phyloP scores from a whole-genome alignment of 75 land plant species.

The Pinus albicaulis region DNA sequence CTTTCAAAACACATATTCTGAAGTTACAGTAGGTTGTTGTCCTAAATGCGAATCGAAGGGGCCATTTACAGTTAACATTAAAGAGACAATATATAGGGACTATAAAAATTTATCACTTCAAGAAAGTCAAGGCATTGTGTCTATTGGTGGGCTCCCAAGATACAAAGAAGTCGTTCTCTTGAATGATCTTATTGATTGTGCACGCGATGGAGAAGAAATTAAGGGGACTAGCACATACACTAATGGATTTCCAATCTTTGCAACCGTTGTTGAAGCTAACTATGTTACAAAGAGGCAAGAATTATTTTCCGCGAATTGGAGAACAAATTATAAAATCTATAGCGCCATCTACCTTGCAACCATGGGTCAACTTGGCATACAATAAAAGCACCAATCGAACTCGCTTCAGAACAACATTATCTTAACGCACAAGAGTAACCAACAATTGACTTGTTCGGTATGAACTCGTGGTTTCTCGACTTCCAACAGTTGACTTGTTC shows the following conservation, averaged over 20 bases:
- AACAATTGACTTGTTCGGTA: too few species aligned
- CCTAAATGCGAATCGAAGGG: conserved; percentile 98
- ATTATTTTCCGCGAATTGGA: conserved; percentile 71
- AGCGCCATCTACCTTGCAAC: conserved; percentile 39
- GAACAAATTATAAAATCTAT: conserved; percentile 28
- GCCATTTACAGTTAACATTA: conserved; percentile 54
- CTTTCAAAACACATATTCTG: conserved; percentile 86
- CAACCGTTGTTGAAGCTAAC: conserved; percentile 49
- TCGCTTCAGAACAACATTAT: too few species aligned
- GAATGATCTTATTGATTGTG: conserved; percentile 29
- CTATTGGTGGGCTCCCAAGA: conserved; percentile 30
- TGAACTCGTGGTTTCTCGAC: too few species aligned
- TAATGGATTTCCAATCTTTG: conserved; percentile 37
- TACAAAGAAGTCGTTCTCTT: conserved; percentile 35
- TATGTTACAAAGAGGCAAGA: conserved; percentile 90
- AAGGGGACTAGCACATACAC: conserved; percentile 34
- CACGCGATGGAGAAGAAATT: conserved; percentile 27
- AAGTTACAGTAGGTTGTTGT: conserved; percentile 96
- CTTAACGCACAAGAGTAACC: too few species aligned
- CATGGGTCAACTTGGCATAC: too few species aligned
- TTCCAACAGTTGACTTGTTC: too few species aligned
- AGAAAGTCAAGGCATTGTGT: conserved; percentile 37
- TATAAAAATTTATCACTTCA: conserved; percentile 40
- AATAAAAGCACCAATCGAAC: too few species aligned
- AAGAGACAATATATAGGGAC: conserved; percentile 10